Evolutionary conservation across 148 eudicot species (phyloP), one percentile per base, ranked within the genome.

Genomic region (Camellia granthamiana): DNA sequence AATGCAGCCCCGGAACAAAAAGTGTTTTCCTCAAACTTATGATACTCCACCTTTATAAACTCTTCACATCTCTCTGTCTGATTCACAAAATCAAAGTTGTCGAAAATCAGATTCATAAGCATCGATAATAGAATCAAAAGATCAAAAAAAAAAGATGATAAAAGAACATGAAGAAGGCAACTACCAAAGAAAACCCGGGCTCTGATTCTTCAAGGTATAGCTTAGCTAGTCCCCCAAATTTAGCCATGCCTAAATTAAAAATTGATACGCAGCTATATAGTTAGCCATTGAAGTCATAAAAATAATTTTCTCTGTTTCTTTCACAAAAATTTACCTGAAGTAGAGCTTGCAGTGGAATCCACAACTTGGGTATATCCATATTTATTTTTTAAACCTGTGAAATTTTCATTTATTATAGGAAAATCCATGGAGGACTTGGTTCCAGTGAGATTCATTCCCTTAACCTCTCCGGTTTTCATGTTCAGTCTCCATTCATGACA

Each of bases 1-100:
- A 88, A 88, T 2, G 87, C 68, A 21, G 88, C 81, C 7, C 88
- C 88, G n/a, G 85, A 38, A 79, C 90, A 88, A 41, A 85, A 88
- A 8, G 80, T 88, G 19, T 85, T 80, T 11, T 68, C 43, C 19
- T 83, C 84, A 38, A 88, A 69, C 52, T n/a, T 78, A 69, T 88
- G 90, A 60, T 88, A 78, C 63, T 85, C 90, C 2, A 70, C 78
- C 80, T 88, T 85, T 41, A 82, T 77, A 72, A 60, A 46, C n/a
- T 82, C 78, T 15, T 79, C 59, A 11, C 15, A 0, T 81, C 73
- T 23, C 47, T 14, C 23, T 21, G 18, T 30, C 38, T 30, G 0
- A 30, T 30, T 30, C 38, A 30, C 38, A 30, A 30, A 30, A 30
- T 30, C 38, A 30, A 30, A 30, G 38, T 30, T 30, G 38, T 30